Conservation (phyloP, 768 basidiomycete species). For the Suillus luteus region DNA sequence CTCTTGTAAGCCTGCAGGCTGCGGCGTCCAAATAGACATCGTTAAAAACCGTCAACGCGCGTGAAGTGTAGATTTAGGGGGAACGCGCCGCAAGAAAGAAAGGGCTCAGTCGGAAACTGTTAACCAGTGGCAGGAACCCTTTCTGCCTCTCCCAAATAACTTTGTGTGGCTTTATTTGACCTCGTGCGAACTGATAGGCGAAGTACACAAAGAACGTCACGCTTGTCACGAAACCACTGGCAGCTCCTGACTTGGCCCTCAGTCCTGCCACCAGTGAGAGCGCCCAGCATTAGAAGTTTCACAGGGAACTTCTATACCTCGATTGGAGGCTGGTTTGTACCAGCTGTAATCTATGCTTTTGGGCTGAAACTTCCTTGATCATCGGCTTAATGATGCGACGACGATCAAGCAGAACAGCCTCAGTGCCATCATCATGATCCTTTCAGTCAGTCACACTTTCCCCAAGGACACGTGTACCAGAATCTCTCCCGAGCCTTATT, state of each 20-base stretch:
- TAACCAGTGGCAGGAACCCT: conserved; percentile 13
- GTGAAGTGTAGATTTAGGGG: conserved; percentile 17
- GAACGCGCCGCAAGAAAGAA: conserved; percentile 36
- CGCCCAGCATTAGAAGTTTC: not conserved
- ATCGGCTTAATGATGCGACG: not conserved
- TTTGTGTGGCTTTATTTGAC: conserved; percentile 32
- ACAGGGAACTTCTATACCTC: not conserved
- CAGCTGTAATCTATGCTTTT: not conserved
- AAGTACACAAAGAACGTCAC: conserved; percentile 2
- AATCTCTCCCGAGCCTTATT: no score
- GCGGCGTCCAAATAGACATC: conserved; percentile 81
- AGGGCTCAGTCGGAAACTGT: conserved; percentile 3
- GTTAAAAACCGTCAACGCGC: conserved; percentile 38
- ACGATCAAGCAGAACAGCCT: not conserved
- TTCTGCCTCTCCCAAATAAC: conserved; percentile 30
- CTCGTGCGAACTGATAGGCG: conserved; percentile 34
- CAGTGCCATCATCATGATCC: no score
- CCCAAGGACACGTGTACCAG: not conserved
- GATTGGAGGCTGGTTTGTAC: not conserved
- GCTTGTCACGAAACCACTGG: conserved; percentile 1
- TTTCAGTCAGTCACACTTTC: not conserved
- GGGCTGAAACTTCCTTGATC: conserved; percentile 2
- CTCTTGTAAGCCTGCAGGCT: conserved; percentile 85
- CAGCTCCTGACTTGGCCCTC: conserved; percentile 2
- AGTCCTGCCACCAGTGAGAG: not conserved